A percentile compares a stretch with the other conserved stretches of the same genome.
Evolutionary conservation across 2,329 filamentous ascomycete species (phyloP).

Genomic region (Verticillium dahliae): DNA sequence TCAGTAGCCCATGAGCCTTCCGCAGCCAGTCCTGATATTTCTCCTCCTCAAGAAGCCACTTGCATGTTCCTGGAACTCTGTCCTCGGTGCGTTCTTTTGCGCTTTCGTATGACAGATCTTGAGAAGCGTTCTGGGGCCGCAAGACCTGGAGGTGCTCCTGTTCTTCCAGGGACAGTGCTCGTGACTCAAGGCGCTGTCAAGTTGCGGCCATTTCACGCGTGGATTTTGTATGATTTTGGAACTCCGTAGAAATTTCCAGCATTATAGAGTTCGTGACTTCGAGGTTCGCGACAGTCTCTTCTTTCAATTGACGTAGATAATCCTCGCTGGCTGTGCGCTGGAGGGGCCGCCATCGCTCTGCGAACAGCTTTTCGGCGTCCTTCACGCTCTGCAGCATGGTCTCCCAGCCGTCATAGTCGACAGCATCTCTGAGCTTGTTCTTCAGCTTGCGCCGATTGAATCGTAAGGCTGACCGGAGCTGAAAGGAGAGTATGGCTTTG

Average conservation of each 20-base stretch:
- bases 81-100: background rate
- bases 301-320: background rate
- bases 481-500: constrained; percentile 25
- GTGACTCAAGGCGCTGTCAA: background rate
- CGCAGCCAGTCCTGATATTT: constrained; percentile 1
- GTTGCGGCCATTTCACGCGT: background rate
- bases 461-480: constrained; percentile 23
- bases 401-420: constrained; percentile 14
- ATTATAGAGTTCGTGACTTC: background rate
- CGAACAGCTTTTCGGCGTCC: background rate
- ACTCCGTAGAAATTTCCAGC: background rate
- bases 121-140: background rate
- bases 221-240: background rate
- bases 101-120: background rate
- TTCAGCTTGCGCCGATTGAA: constrained; percentile 16
- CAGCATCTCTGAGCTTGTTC: constrained; percentile 8
- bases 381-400: constrained; percentile 3
- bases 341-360: background rate
- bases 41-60: background rate
- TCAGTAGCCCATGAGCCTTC: background rate
- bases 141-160: background rate
- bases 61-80: constrained; percentile 5
- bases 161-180: background rate
- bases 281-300: background rate
- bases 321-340: too few species aligned